Conservation (phyloP, 2,329 filamentous ascomycete genomes). For the Ceratocystis smalleyi region DNA sequence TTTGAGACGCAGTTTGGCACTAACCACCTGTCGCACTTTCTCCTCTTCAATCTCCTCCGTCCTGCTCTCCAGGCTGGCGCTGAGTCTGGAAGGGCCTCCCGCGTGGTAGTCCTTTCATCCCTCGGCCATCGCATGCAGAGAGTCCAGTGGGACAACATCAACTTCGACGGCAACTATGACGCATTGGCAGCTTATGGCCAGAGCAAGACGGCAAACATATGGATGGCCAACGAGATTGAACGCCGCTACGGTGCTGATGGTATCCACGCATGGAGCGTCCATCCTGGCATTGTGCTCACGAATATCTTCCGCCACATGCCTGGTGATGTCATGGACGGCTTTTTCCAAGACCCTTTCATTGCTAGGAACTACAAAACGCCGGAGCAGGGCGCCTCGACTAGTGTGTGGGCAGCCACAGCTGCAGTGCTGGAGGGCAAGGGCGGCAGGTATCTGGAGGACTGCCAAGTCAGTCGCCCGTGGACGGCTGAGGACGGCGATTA, state of each 20-base stretch:
- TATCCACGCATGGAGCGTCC: constrained; percentile 15
- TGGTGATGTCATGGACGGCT: neutral
- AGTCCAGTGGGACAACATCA: constrained; percentile 25
- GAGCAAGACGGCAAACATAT: constrained; percentile 23
- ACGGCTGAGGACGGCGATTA: neutral
- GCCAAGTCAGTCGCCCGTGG: constrained; percentile 8
- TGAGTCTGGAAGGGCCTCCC: neutral
- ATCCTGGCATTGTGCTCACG: constrained; percentile 18
- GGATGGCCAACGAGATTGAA: constrained; percentile 18
- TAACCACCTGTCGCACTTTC: constrained; percentile 33
- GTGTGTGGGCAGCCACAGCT: neutral
- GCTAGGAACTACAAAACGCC: neutral
- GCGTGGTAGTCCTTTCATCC: constrained; percentile 30
- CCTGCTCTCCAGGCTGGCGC: constrained; percentile 19
- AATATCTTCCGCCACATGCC: constrained; percentile 13
- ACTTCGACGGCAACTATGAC: constrained; percentile 19
- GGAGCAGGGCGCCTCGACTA: neutral
- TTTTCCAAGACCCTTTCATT: neutral
- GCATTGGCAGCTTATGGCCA: constrained; percentile 21
- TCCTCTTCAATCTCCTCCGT: constrained; percentile 30
- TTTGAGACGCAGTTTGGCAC: constrained; percentile 31
- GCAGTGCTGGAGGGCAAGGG: neutral
- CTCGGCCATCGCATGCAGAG: constrained; percentile 22
- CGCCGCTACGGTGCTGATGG: constrained; percentile 12
- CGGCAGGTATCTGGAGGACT: neutral